phyloP scores from a whole-genome alignment of 495 filamentous ascomycete species.

The Baudoinia panamericana region DNA sequence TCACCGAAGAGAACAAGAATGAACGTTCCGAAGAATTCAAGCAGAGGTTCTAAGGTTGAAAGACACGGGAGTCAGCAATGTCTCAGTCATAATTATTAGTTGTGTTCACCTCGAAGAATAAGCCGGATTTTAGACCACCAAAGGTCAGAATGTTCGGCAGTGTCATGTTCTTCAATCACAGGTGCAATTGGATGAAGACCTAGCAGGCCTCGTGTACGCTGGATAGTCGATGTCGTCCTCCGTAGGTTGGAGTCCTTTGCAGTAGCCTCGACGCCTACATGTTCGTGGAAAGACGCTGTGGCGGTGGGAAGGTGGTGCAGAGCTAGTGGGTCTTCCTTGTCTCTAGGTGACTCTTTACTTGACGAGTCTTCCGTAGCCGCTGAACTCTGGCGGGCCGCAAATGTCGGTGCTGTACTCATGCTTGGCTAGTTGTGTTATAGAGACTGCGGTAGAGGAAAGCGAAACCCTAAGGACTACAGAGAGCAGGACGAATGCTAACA shows the following conservation, averaged over 20 bases:
- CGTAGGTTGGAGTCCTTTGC: neutral
- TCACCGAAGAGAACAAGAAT: conserved; percentile 36
- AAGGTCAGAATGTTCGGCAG: conserved; percentile 15
- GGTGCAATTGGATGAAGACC: conserved; percentile 20
- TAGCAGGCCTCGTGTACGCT: conserved; percentile 6
- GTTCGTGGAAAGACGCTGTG: conserved; percentile 1
- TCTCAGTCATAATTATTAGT: neutral
- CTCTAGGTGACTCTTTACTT: too few species aligned
- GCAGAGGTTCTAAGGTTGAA: too few species aligned
- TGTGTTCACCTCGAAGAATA: conserved; percentile 26
- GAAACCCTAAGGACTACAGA: too few species aligned
- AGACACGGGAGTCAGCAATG: neutral
- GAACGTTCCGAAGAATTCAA: too few species aligned
- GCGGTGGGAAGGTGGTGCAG: conserved; percentile 4
- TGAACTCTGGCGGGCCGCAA: too few species aligned
- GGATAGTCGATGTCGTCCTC: conserved; percentile 8
- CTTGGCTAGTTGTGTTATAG: too few species aligned
- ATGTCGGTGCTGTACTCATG: too few species aligned
- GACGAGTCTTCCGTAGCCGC: too few species aligned
- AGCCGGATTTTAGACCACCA: conserved; percentile 38
- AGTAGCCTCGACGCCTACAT: neutral
- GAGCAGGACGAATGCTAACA: too few species aligned
- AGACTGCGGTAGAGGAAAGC: too few species aligned
- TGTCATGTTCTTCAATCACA: conserved; percentile 19
- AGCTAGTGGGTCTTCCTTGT: conserved; percentile 8